These are phyloP conservation scores for Ganoderma sinense DNA, from an alignment of 1,284 basidiomycete genomes.

Conservation along the genomic window DNA sequence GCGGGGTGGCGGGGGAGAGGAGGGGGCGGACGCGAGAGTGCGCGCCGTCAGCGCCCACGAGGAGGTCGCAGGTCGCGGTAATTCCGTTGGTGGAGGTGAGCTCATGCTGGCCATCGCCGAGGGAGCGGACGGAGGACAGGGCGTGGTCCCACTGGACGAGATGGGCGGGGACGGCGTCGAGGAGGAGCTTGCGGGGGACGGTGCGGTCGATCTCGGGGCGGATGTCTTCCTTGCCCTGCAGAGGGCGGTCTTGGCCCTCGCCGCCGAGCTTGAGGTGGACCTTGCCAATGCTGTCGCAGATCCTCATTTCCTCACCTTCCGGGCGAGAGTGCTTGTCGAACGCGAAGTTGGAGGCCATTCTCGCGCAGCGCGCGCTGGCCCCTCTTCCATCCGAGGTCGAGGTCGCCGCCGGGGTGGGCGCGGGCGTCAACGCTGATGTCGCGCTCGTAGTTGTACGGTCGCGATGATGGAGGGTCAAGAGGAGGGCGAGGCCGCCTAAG, in stretches of 20 bases:
- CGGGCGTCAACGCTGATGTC: slow-evolving; percentile 15
- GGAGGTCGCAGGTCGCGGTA: slow-evolving; percentile 25
- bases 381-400: slow-evolving; percentile 24
- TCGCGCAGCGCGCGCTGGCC: slow-evolving; percentile 25
- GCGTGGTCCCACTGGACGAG: slow-evolving; percentile 21
- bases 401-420: slow-evolving; percentile 21
- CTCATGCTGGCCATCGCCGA: slow-evolving; percentile 16
- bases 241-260: neutral
- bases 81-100: slow-evolving; percentile 22
- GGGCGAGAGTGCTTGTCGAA: slow-evolving; percentile 16
- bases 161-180: too few relatives aligned
- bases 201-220: too few relatives aligned
- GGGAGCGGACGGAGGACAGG: slow-evolving; percentile 9
- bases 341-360: slow-evolving; percentile 24
- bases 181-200: too few relatives aligned
- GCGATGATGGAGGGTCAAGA: slow-evolving; percentile 9
- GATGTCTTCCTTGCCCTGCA: too few relatives aligned
- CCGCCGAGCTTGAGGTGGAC: neutral
- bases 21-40: slow-evolving; percentile 51
- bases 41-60: too few relatives aligned
- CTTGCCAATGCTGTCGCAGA: slow-evolving; percentile 13
- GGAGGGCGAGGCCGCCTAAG: slow-evolving; percentile 8
- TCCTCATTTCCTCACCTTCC: slow-evolving; percentile 18
- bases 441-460: slow-evolving; percentile 6
- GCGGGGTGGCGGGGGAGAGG: slow-evolving; percentile 16